These are phyloP conservation scores for Alternaria triticina DNA, from an alignment of 2,329 filamentous ascomycete genomes.

Conservation along the genomic window DNA sequence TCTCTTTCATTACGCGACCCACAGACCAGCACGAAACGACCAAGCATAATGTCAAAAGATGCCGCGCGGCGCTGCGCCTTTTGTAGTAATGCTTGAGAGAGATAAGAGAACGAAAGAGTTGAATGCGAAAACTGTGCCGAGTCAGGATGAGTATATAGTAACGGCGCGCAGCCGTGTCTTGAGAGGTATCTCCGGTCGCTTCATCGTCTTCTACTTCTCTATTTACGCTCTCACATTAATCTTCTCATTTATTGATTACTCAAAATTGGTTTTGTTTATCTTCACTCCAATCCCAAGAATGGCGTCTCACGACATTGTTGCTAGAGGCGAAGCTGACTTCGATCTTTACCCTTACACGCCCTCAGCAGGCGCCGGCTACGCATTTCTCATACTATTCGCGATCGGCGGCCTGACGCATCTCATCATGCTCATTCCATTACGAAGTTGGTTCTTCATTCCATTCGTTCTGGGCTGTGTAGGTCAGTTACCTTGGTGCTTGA, in stretches of 20 bases:
- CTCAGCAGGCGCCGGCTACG: conserved; percentile 18
- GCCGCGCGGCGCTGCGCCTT: not conserved
- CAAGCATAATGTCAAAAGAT: not conserved
- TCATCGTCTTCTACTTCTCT: no score
- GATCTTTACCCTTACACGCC: conserved; percentile 25
- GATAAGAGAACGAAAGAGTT: not conserved
- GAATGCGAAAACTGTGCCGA: not conserved
- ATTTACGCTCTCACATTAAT: not conserved
- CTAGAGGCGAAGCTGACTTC: conserved; percentile 18
- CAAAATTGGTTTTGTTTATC: no score
- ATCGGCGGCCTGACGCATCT: conserved; percentile 14
- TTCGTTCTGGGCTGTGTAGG: conserved; percentile 61
- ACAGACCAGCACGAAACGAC: not conserved
- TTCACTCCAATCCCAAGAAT: not conserved
- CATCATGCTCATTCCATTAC: conserved; percentile 10
- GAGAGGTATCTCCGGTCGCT: not conserved
- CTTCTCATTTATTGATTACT: not conserved
- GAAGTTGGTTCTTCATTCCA: conserved; percentile 57
- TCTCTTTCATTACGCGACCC: not conserved
- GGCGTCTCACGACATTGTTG: not conserved
- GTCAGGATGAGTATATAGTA: not conserved
- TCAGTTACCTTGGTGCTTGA: conserved; percentile 30
- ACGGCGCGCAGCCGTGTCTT: not conserved
- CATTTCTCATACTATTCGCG: conserved; percentile 20
- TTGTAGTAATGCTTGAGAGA: not conserved